Evolutionary conservation across 257 asterid genomes (phyloP).

Genomic region (Gentiana macrophylla): DNA sequence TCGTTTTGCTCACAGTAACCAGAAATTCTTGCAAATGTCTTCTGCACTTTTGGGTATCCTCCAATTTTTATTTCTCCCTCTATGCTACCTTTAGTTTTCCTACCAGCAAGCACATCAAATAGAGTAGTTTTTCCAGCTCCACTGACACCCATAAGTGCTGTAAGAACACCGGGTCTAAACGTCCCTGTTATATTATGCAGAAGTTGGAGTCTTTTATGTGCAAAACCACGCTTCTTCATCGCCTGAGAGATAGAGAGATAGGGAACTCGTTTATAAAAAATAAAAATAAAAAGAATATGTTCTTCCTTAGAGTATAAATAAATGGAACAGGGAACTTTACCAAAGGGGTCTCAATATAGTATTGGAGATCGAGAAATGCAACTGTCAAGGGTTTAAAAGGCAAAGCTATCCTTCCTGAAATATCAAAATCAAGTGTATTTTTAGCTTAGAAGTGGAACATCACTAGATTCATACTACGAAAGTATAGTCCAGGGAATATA

Average conservation of each 20-base stretch:
- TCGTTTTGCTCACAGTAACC: slow-evolving; percentile 57
- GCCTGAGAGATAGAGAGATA: slow-evolving; percentile 19
- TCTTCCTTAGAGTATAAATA: no score
- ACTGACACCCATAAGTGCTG: slow-evolving; percentile 61
- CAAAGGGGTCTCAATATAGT: slow-evolving; percentile 40
- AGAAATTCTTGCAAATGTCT: slow-evolving; percentile 40
- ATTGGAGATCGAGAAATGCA: slow-evolving; percentile 42
- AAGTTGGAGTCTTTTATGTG: slow-evolving; percentile 34
- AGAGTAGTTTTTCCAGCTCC: slow-evolving; percentile 66
- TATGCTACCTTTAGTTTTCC: slow-evolving; percentile 39
- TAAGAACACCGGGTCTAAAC: slow-evolving; percentile 49
- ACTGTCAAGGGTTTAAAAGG: slow-evolving; percentile 41
- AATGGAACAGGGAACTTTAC: slow-evolving; percentile 13
- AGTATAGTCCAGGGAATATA: neutral
- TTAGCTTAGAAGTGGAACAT: no score
- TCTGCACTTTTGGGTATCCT: slow-evolving; percentile 52
- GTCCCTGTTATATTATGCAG: slow-evolving; percentile 45
- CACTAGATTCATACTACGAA: neutral
- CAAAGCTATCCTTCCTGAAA: slow-evolving; percentile 27
- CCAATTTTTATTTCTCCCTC: slow-evolving; percentile 47
- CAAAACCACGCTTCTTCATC: slow-evolving; percentile 44
- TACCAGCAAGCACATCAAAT: slow-evolving; percentile 53
- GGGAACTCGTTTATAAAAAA: slow-evolving; percentile 16
- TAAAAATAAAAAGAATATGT: neutral
- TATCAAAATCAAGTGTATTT: neutral